Evolutionary conservation across 106 monocot species (phyloP), one percentile per base, ranked within the genome.

Genomic region (Dendrobium huoshanense): DNA sequence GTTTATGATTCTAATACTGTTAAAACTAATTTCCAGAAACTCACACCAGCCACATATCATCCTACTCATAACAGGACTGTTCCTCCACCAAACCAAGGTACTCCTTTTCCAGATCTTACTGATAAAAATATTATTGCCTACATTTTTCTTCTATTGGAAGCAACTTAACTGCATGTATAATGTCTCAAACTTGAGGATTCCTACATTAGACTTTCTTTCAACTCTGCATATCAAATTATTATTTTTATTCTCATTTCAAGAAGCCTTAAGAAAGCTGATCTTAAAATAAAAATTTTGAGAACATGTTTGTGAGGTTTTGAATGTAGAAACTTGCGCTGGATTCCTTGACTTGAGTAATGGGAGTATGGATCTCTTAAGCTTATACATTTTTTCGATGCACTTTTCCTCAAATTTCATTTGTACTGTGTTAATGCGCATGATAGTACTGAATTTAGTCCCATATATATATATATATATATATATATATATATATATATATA

Each of bases 21-120:
- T 67, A 27, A 43, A 79, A 25, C 73, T 79, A 81, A 40, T 82
- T 73, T 82, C 80, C 83, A 94, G 94, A 94, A 94, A 76, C 86
- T 89, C 61, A 88, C 81, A 41, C 81, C 89, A 70, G 78, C 47
- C 15, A 89, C 91, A 33, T 94, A 94, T 84, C 87, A 86, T 85
- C 89, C 94, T 51, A 94, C 89, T 77, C 94, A 94, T 81, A 87
- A 68, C 75, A 86, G 85, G 81, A 86, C 89, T 67, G 77, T 86
- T 79, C 94, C 94, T 51, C 94, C 94, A 51, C 82, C 89, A 7
- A 78, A 91, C 85, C 94, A 94, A 89, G 91, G 94, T 94, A 87
- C 41, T 27, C 4, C 8, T 61, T 74, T 43, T 41, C 20, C 41
- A 10, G 2, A 70, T 2, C 33, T 70, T 43, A 43, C 74, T 16